Percentiles rank a stretch among this genome's conserved stretches.
phyloP scores from a whole-genome alignment of 139 green algal genomes.

The Chlorokybus atmophyticus region DNA sequence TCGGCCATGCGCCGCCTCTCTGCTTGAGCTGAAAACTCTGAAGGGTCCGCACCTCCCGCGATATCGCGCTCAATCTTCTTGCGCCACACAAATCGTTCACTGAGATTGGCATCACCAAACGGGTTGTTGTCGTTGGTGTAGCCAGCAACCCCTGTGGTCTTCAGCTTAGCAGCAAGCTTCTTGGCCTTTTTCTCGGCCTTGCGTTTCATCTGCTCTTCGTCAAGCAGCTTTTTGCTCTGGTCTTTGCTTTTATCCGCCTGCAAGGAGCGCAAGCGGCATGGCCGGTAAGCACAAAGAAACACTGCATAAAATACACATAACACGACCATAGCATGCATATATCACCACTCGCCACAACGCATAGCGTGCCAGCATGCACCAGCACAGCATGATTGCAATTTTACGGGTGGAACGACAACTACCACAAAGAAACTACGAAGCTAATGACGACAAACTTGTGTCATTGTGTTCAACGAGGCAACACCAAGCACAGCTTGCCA shows the following conservation, averaged over 20 bases:
- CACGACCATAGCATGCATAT: background rate
- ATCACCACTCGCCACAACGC: background rate
- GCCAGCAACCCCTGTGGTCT: slow-evolving; percentile 18
- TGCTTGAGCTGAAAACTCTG: slow-evolving; percentile 45
- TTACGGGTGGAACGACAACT: background rate
- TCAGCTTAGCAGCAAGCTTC: slow-evolving; percentile 19
- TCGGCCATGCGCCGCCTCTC: slow-evolving; percentile 41
- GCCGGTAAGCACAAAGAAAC: background rate
- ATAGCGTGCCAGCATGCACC: no score
- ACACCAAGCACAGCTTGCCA: no score
- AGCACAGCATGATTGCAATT: no score
- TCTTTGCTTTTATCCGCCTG: background rate
- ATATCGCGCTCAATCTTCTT: slow-evolving; percentile 88
- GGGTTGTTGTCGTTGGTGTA: slow-evolving; percentile 64
- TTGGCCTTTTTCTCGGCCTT: no score
- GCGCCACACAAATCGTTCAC: slow-evolving; percentile 72
- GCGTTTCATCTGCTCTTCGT: no score
- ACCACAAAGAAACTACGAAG: background rate
- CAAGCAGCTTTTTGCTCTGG: no score
- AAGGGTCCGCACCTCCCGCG: slow-evolving; percentile 34
- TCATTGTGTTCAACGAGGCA: slow-evolving; percentile 2
- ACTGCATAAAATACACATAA: background rate
- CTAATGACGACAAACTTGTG: background rate
- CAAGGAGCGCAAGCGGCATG: background rate
- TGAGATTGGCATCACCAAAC: slow-evolving; percentile 55